Percentiles rank a stretch among this genome's conserved stretches.
These are phyloP conservation scores for Drosera capensis DNA, from an alignment of 148 eudicot genomes.

Conservation along the genomic window DNA sequence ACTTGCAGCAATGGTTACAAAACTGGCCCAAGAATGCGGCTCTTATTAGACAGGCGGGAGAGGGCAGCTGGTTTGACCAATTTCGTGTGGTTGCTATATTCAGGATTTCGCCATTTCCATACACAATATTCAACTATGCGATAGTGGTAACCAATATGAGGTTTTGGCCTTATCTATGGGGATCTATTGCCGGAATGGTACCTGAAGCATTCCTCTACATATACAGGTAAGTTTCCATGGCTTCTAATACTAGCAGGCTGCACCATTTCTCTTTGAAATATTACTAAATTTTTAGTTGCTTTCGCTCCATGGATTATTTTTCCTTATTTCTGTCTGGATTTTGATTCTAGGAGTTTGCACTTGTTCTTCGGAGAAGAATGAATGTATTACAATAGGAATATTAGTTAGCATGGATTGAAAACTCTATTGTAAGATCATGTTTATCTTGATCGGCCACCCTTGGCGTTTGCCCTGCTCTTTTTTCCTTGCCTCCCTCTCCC, in stretches of 20 bases:
- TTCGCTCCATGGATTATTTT: not conserved
- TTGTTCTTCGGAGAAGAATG: too few relatives aligned
- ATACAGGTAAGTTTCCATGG: slow-evolving; percentile 23
- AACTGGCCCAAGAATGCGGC: slow-evolving; percentile 60
- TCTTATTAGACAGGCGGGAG: slow-evolving; percentile 69
- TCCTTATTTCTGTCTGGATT: too few relatives aligned
- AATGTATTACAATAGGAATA: too few relatives aligned
- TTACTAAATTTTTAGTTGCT: not conserved
- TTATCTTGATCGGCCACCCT: too few relatives aligned
- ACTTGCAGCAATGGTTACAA: slow-evolving; percentile 55
- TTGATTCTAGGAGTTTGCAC: too few relatives aligned
- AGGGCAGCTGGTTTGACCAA: slow-evolving; percentile 70
- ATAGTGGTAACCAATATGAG: slow-evolving; percentile 72
- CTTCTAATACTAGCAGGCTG: not conserved
- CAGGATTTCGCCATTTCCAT: slow-evolving; percentile 78
- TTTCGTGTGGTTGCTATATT: slow-evolving; percentile 56
- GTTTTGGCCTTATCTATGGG: slow-evolving; percentile 52
- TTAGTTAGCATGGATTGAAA: too few relatives aligned
- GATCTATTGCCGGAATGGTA: slow-evolving; percentile 57
- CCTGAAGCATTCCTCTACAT: slow-evolving; percentile 70
- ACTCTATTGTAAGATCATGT: too few relatives aligned
- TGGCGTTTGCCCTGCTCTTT: too few relatives aligned
- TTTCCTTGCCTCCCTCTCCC: too few relatives aligned
- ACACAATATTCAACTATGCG: slow-evolving; percentile 49
- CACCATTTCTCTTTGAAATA: not conserved